Conservation (phyloP, 805 yeast genomes). For the Candida sanyiensis region DNA sequence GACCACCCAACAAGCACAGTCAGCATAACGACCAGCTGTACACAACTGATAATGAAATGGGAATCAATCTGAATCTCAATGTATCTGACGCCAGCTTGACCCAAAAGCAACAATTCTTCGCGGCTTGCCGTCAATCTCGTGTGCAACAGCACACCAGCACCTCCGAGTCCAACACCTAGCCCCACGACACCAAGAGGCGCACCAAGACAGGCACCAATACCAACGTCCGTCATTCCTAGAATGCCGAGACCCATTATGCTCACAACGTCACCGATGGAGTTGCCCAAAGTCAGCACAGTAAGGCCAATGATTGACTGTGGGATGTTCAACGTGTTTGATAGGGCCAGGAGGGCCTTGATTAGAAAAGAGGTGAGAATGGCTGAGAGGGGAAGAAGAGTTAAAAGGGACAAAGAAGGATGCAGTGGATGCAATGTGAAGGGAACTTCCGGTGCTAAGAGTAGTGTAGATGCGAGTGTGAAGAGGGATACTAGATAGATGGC, state of each 20-base stretch:
- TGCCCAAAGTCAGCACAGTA: slow-evolving; percentile 88
- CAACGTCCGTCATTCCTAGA: slow-evolving; percentile 83
- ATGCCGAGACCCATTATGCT: slow-evolving; percentile 76
- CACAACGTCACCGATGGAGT: slow-evolving; percentile 84
- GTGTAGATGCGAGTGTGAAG: background rate
- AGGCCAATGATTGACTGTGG: slow-evolving; percentile 80
- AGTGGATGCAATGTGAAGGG: background rate
- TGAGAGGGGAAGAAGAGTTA: slow-evolving; percentile 53
- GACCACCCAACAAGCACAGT: slow-evolving; percentile 18
- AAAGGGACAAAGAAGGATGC: slow-evolving; percentile 53
- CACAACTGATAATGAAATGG: slow-evolving; percentile 22
- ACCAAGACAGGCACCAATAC: slow-evolving; percentile 93
- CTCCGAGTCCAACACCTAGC: slow-evolving; percentile 76
- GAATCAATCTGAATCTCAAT: slow-evolving; percentile 16
- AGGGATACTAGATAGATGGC: background rate
- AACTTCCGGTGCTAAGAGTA: background rate
- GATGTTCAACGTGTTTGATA: slow-evolving; percentile 53
- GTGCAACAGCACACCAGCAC: slow-evolving; percentile 36
- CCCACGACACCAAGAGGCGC: slow-evolving; percentile 78
- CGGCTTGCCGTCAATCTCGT: background rate
- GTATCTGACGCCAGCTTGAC: slow-evolving; percentile 3
- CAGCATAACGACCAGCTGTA: slow-evolving; percentile 20
- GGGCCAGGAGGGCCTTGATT: slow-evolving; percentile 53
- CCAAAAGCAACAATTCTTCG: slow-evolving; percentile 11
- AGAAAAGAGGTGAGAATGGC: slow-evolving; percentile 67